These are phyloP conservation scores for Microbotryum saponariae DNA, from an alignment of 1,284 basidiomycete genomes.

Conservation along the genomic window DNA sequence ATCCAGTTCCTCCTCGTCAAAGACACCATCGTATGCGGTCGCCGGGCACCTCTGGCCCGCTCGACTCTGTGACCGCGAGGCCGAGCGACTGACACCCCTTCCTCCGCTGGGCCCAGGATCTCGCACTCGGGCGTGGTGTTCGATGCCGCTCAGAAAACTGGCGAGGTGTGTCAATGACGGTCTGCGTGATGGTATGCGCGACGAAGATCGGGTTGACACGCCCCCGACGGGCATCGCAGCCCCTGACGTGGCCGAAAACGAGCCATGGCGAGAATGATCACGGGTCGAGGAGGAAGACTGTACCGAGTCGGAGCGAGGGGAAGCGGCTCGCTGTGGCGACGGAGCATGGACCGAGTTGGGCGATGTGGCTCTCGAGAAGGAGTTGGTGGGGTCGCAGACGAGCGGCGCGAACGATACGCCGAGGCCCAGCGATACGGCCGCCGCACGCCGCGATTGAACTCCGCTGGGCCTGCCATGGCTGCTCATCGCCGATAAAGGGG, in stretches of 20 bases:
- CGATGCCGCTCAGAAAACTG: slow-evolving; percentile 26
- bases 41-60: background rate
- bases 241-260: background rate
- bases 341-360: slow-evolving; percentile 5
- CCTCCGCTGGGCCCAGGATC: slow-evolving; percentile 21
- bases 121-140: slow-evolving; percentile 29
- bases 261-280: background rate
- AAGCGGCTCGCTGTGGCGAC: slow-evolving; percentile 9
- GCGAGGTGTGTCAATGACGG: slow-evolving; percentile 27
- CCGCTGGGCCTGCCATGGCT: no score
- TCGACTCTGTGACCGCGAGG: slow-evolving; percentile 6
- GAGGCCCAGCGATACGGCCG: slow-evolving; percentile 19
- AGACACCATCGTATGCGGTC: slow-evolving; percentile 3
- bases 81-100: slow-evolving; percentile 20
- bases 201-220: background rate
- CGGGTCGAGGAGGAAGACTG: background rate
- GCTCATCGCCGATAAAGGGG: no score
- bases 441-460: slow-evolving; percentile 1
- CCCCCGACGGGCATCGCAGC: background rate
- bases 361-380: background rate
- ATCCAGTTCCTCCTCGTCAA: slow-evolving; percentile 4
- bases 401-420: slow-evolving; percentile 19
- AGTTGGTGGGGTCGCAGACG: background rate
- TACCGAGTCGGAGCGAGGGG: background rate
- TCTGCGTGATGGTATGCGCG: background rate